These are phyloP conservation scores for Kwoniella shandongensis DNA, from an alignment of 768 basidiomycete species.

Conservation along the genomic window DNA sequence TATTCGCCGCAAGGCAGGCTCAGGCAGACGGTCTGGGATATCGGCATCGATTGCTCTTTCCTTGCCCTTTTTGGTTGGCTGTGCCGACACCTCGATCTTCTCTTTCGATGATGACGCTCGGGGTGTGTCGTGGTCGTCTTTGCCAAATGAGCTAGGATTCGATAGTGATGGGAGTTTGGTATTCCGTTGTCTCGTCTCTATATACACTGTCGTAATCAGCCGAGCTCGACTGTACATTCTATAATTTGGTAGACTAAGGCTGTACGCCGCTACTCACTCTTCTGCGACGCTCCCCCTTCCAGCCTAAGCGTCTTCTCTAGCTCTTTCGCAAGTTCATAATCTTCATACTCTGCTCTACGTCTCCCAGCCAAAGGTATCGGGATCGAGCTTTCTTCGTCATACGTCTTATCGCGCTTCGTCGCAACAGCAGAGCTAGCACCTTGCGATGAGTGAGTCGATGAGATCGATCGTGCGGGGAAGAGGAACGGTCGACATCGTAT, in stretches of 20 bases:
- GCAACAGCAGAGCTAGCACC: neutral
- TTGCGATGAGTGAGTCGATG: neutral
- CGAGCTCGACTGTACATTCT: too few species aligned
- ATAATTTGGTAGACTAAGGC: too few species aligned
- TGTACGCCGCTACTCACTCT: too few species aligned
- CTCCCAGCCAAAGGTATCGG: neutral
- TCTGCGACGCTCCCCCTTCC: too few species aligned
- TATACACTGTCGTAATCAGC: too few species aligned
- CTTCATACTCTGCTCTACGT: constrained; percentile 11
- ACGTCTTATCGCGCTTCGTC: too few species aligned
- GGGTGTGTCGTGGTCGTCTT: neutral
- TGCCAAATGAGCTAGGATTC: constrained; percentile 8
- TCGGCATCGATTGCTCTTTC: constrained; percentile 20
- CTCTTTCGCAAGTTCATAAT: constrained; percentile 15
- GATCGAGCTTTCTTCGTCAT: neutral
- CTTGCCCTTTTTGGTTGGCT: constrained; percentile 23
- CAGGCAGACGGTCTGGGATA: too few species aligned
- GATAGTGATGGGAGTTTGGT: constrained; percentile 7
- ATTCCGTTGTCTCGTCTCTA: neutral
- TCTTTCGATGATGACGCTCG: constrained; percentile 3
- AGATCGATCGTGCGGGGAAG: constrained; percentile 6
- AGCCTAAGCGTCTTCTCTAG: too few species aligned
- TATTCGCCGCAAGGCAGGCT: too few species aligned
- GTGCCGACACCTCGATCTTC: neutral
- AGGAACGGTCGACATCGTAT: constrained; percentile 28